Evolutionary conservation across 331 rosid species (phyloP).

Genomic region (Pyracantha coccinea): DNA sequence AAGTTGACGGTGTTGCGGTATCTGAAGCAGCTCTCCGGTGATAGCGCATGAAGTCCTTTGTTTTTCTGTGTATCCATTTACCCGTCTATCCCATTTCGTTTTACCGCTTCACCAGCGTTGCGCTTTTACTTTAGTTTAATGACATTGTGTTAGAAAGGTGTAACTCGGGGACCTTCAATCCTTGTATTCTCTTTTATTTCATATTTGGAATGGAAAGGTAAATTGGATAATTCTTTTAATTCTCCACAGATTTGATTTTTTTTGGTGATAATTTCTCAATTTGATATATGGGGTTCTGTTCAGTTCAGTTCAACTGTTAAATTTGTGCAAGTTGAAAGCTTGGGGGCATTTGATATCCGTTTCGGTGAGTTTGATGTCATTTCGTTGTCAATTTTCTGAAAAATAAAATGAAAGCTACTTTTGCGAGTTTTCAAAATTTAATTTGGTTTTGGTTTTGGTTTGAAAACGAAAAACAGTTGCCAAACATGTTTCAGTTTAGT

Average conservation of each 20-base stretch:
- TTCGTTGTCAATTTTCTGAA: no score
- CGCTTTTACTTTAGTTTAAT: background rate
- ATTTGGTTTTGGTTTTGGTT: no score
- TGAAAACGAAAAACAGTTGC: no score
- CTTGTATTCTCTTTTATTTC: conserved; percentile 2
- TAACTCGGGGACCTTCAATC: conserved; percentile 4
- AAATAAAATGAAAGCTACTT: no score
- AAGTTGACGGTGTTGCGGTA: conserved; percentile 18
- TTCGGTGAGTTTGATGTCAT: no score
- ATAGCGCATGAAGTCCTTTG: background rate
- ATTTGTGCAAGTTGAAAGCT: no score
- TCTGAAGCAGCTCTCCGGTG: conserved; percentile 5
- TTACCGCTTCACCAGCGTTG: conserved; percentile 5
- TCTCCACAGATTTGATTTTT: background rate
- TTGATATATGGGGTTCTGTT: background rate
- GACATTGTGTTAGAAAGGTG: conserved; percentile 16
- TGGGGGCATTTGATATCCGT: no score
- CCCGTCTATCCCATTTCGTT: background rate
- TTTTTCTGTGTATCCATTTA: background rate
- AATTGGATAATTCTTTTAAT: conserved; percentile 6
- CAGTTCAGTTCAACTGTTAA: background rate
- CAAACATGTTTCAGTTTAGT: no score
- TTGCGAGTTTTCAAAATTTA: no score
- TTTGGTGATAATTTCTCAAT: background rate
- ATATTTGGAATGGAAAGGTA: conserved; percentile 9